Evolutionary conservation across 768 basidiomycete species (phyloP).

Genomic region (Termitomyces sp.): DNA sequence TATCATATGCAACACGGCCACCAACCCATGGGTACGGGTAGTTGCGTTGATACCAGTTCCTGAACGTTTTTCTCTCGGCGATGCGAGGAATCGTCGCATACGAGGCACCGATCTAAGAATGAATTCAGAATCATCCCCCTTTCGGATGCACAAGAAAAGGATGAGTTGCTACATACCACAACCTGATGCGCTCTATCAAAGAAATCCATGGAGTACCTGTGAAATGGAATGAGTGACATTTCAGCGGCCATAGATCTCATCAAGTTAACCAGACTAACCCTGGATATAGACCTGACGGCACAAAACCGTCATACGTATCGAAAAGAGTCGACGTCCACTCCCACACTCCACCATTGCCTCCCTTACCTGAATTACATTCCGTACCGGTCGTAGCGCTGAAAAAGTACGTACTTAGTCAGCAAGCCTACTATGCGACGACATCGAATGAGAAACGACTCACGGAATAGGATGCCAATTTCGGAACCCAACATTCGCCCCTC

Average conservation of each 20-base stretch:
- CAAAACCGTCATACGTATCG: slow-evolving; percentile 71
- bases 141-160: too few species aligned
- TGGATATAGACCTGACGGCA: slow-evolving; percentile 77
- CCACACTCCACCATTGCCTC: slow-evolving; percentile 95
- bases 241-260: neutral
- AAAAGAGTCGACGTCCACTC: slow-evolving; percentile 92
- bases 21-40: slow-evolving; percentile 91
- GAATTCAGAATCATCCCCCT: neutral
- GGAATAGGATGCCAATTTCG: slow-evolving; percentile 92
- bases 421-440: neutral
- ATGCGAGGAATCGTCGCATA: slow-evolving; percentile 84
- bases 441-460: slow-evolving; percentile 41
- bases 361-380: slow-evolving; percentile 46
- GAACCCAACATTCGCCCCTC: slow-evolving; percentile 81
- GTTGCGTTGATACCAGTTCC: slow-evolving; percentile 92
- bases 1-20: slow-evolving; percentile 54
- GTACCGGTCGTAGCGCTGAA: slow-evolving; percentile 66
- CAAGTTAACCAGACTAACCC: slow-evolving; percentile 45
- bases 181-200: slow-evolving; percentile 85
- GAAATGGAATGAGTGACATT: neutral
- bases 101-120: slow-evolving; percentile 78
- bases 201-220: slow-evolving; percentile 82
- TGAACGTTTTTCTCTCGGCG: slow-evolving; percentile 67
- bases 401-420: neutral
- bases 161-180: slow-evolving; percentile 65